A percentile compares a stretch with the other conserved stretches of the same genome.
These are phyloP conservation scores for Drechmeria coniospora DNA, from an alignment of 2,329 filamentous ascomycete species.

Conservation along the genomic window DNA sequence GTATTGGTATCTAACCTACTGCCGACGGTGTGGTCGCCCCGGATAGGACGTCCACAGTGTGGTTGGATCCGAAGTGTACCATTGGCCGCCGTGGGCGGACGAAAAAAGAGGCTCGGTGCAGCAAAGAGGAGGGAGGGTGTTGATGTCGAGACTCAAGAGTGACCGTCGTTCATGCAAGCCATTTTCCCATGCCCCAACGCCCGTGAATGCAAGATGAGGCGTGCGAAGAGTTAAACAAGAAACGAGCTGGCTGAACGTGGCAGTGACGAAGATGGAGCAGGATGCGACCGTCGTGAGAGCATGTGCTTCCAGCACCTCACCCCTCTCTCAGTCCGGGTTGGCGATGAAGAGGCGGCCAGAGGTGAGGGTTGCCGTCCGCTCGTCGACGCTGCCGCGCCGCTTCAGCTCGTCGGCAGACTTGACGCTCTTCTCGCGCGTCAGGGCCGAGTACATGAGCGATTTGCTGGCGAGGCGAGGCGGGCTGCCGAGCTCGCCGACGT, in stretches of 20 bases:
- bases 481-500: constrained; percentile 36
- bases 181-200: constrained; percentile 7
- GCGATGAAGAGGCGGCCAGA: constrained; percentile 67
- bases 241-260: no score
- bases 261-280: no score
- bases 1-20: constrained; percentile 4
- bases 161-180: constrained; percentile 9
- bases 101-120: no score
- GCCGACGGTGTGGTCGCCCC: no score
- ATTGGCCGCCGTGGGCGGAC: no score
- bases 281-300: no score
- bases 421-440: constrained; percentile 49
- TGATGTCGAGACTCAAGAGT: constrained; percentile 11
- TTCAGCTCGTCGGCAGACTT: constrained; percentile 57
- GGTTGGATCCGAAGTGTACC: no score
- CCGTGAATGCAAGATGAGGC: constrained; percentile 6
- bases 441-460: constrained; percentile 38
- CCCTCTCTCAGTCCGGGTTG: constrained; percentile 49
- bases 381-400: constrained; percentile 69
- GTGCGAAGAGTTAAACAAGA: constrained; percentile 1
- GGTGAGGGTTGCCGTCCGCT: constrained; percentile 62
- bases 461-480: constrained; percentile 40
- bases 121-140: background rate
- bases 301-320: background rate
- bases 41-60: no score